These are phyloP conservation scores for Phallus indusiatus DNA, from an alignment of 768 basidiomycete genomes.

Conservation along the genomic window DNA sequence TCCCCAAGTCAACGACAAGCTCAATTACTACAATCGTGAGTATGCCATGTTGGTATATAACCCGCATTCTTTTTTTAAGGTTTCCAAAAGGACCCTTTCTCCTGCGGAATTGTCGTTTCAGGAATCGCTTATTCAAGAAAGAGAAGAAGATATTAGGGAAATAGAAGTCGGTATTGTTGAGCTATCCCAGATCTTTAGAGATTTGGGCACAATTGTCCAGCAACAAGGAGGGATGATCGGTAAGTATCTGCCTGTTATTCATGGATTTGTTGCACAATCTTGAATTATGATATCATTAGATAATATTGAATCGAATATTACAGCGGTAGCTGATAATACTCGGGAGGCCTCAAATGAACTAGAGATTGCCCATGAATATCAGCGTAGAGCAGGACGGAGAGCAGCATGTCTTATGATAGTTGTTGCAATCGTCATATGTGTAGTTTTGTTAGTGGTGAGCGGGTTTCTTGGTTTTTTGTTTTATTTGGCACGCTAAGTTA, in stretches of 20 bases:
- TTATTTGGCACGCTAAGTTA: background rate
- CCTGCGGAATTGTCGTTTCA: slow-evolving; percentile 93
- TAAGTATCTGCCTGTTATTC: slow-evolving; percentile 26
- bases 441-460: slow-evolving; percentile 90
- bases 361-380: slow-evolving; percentile 83
- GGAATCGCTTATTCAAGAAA: slow-evolving; percentile 88
- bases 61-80: slow-evolving; percentile 24
- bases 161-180: slow-evolving; percentile 97
- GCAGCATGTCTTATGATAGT: slow-evolving; percentile 88
- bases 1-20: slow-evolving; percentile 12
- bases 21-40: slow-evolving; percentile 13
- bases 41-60: background rate
- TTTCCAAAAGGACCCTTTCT: slow-evolving; percentile 63
- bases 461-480: background rate
- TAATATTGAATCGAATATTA: slow-evolving; percentile 91
- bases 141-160: slow-evolving; percentile 89
- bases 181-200: slow-evolving; percentile 90
- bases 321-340: slow-evolving; percentile 76
- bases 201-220: slow-evolving; percentile 86
- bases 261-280: background rate
- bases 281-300: slow-evolving; percentile 36
- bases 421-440: slow-evolving; percentile 71
- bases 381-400: slow-evolving; percentile 84
- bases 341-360: slow-evolving; percentile 79
- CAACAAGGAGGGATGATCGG: slow-evolving; percentile 95